Base-by-base conservation (phyloP, 768 basidiomycete species). In the Vishniacozyma victoriae region DNA sequence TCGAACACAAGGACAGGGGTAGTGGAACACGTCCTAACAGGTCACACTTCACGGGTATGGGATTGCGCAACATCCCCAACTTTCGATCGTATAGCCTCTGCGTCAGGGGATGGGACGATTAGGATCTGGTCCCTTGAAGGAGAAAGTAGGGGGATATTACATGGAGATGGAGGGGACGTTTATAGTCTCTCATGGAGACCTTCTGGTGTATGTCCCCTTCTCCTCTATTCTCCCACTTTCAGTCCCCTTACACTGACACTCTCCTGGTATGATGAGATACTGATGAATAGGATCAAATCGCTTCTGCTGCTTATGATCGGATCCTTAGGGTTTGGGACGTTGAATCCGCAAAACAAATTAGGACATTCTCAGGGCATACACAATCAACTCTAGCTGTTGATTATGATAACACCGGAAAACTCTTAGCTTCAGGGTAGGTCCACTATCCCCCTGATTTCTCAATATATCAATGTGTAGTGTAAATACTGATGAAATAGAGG, bases 351-450 rank as follows among this genome's bases (percentile, higher is more conserved):
- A 57, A 62, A 18, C 56, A 65, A 40, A 46, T 70, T 16, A 54
- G 67, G 38, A 72, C 70, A 3, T 72, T 70, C 35, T 70, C 70
- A 3, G 70, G 70, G 5, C 69, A 70, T 43, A 55, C 54, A n/a
- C 58, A 62, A 33, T 57, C 56, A 44, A 58, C 64, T 26, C 54
- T 64, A 29, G 52, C 59, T 1, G 64, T 67, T 9, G 57, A 64
- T 0, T 67, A 60, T 29, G 64, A 68, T 39, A 54, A 52, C 5
- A 53, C 57, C 3, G 66, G 68, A 3, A 68, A 62, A 20, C 48
- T 66, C n/a, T 51, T 72, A 16, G 68, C 67, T 14, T 64, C 64
- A 5, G 70, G 70, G 55, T 62, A 19, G 44, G 60, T 41, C 20
- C 18, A 19, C 12, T 45, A 12, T 33, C 29, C 9, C 9, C 9